Conservation (phyloP, 768 basidiomycete species). For the Lactifluus echinatus region DNA sequence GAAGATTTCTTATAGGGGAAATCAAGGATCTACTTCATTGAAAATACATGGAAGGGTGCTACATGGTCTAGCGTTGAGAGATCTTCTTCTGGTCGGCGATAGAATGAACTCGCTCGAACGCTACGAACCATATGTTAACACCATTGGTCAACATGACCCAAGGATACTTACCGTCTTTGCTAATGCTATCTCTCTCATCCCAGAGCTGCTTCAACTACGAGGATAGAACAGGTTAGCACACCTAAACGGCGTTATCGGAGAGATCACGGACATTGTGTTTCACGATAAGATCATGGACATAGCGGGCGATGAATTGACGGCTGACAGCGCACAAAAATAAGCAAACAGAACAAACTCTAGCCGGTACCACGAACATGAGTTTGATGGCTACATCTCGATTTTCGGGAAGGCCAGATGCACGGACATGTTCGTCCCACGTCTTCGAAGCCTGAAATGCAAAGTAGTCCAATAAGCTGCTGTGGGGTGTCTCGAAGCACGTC, state of each 20-base stretch:
- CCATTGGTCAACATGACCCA: background rate
- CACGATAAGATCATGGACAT: constrained; percentile 18
- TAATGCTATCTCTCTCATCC: constrained; percentile 12
- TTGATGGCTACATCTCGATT: constrained; percentile 9
- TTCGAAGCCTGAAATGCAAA: constrained; percentile 4
- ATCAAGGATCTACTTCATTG: background rate
- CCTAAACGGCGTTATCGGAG: background rate
- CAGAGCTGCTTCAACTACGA: constrained; percentile 13
- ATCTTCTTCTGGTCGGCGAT: constrained; percentile 10
- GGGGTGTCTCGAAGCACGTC: background rate
- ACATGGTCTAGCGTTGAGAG: constrained; percentile 11
- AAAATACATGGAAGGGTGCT: background rate
- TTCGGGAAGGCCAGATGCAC: constrained; percentile 13
- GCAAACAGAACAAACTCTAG: constrained; percentile 1
- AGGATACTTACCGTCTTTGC: constrained; percentile 11
- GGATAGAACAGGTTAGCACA: background rate
- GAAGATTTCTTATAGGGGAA: background rate
- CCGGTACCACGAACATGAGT: constrained; percentile 9
- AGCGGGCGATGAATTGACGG: constrained; percentile 16
- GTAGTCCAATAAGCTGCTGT: background rate
- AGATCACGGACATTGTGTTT: constrained; percentile 16
- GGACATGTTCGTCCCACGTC: constrained; percentile 17
- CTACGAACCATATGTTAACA: background rate
- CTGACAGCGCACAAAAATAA: constrained; percentile 12
- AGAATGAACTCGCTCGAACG: constrained; percentile 14